These are phyloP conservation scores for Thelonectria rubi DNA, from an alignment of 2,329 filamentous ascomycete genomes.

Conservation along the genomic window DNA sequence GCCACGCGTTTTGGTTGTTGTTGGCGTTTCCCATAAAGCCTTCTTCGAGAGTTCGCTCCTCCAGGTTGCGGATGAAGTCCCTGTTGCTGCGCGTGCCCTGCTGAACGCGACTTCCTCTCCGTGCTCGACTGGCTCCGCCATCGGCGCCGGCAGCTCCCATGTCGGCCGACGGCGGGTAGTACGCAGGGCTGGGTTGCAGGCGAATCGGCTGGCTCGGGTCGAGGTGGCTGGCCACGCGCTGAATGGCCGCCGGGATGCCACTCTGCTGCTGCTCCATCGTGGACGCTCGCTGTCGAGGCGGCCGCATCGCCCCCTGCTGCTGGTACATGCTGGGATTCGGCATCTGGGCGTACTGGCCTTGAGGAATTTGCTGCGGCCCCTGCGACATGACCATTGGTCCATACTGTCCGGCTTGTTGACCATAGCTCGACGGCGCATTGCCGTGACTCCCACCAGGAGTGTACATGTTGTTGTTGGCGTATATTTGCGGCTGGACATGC, in stretches of 20 bases:
- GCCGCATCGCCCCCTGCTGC: slow-evolving; percentile 71
- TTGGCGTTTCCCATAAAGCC: slow-evolving; percentile 74
- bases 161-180: slow-evolving; percentile 93
- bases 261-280: slow-evolving; percentile 97
- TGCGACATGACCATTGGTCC: slow-evolving; percentile 78
- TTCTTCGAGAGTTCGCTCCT: slow-evolving; percentile 93
- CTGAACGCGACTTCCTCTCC: slow-evolving; percentile 78
- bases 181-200: slow-evolving; percentile 93
- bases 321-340: slow-evolving; percentile 66
- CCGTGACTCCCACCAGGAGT: slow-evolving; percentile 60
- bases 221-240: slow-evolving; percentile 93
- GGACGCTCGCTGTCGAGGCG: slow-evolving; percentile 86
- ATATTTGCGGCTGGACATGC: slow-evolving; percentile 71
- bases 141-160: slow-evolving; percentile 67
- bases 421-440: slow-evolving; percentile 77
- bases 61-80: slow-evolving; percentile 93
- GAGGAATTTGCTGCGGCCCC: slow-evolving; percentile 70
- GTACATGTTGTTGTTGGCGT: slow-evolving; percentile 86
- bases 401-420: slow-evolving; percentile 75
- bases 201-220: slow-evolving; percentile 95
- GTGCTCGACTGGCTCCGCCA: slow-evolving; percentile 65
- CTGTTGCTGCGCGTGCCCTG: slow-evolving; percentile 70
- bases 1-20: slow-evolving; percentile 67
- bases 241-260: slow-evolving; percentile 90
- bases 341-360: slow-evolving; percentile 68